Evolutionary conservation across 108 stramenopile genomes (phyloP).

Genomic region (Pseudonitzschia multistriata): DNA sequence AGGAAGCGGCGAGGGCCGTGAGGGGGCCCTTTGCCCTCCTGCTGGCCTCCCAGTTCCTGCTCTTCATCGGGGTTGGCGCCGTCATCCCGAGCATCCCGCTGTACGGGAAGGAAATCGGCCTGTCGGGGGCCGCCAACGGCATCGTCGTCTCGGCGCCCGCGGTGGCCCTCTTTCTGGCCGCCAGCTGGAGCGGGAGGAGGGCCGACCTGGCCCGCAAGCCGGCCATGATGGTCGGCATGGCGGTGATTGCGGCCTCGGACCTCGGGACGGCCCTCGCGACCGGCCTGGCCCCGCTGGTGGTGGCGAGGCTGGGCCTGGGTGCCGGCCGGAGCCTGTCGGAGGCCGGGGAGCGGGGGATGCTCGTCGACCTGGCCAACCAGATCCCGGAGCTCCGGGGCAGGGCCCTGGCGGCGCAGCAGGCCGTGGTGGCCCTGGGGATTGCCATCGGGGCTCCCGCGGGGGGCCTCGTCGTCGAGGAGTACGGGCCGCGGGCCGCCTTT

Average conservation of each 20-base stretch:
- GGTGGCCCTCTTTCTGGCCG: conserved; percentile 49
- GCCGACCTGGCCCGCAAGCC: conserved; percentile 66
- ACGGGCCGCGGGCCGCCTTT: conserved; percentile 60
- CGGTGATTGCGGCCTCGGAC: conserved; percentile 58
- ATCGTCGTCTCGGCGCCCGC: conserved; percentile 77
- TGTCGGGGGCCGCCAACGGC: conserved; percentile 62
- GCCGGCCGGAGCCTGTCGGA: conserved; percentile 60
- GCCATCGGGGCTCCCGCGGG: conserved; percentile 74
- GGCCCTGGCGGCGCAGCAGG: conserved; percentile 68
- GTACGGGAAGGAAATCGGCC: conserved; percentile 72
- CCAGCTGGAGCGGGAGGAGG: conserved; percentile 42
- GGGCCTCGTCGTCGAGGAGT: conserved; percentile 57
- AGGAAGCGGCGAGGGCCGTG: conserved; percentile 11
- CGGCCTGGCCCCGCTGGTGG: conserved; percentile 35
- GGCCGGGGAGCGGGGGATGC: conserved; percentile 69
- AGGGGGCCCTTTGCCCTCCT: conserved; percentile 51
- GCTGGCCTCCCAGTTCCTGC: conserved; percentile 61
- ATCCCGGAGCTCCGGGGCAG: conserved; percentile 54
- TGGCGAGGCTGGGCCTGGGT: conserved; percentile 64
- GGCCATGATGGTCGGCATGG: conserved; percentile 80
- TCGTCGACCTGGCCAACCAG: conserved; percentile 60
- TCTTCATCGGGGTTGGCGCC: conserved; percentile 79
- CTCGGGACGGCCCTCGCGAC: conserved; percentile 54
- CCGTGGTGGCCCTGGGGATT: conserved; percentile 60
- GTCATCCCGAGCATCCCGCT: conserved; percentile 74